phyloP scores from a whole-genome alignment of 2,329 filamentous ascomycete genomes.

The Penicillium sp. region DNA sequence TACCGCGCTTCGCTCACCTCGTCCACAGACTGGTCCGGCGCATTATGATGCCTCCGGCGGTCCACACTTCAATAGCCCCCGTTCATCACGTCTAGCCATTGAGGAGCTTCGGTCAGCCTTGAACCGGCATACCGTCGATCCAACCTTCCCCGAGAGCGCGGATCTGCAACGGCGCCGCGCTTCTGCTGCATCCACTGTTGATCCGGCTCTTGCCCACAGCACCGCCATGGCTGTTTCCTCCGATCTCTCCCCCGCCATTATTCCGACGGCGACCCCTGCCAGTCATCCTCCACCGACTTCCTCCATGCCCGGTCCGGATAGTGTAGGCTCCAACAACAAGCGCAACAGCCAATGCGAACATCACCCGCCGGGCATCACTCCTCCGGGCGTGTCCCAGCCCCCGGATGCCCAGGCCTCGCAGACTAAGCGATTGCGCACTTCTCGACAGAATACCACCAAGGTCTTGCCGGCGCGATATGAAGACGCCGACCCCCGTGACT shows the following conservation, averaged over 20 bases:
- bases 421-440: slow-evolving; percentile 45
- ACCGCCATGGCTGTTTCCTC: slow-evolving; percentile 18
- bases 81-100: slow-evolving; percentile 35
- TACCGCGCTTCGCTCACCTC: slow-evolving; percentile 32
- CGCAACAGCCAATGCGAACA: slow-evolving; percentile 30
- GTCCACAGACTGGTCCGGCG: slow-evolving; percentile 16
- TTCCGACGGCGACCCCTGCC: slow-evolving; percentile 13
- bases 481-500: slow-evolving; percentile 71
- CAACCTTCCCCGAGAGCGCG: slow-evolving; percentile 30
- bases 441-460: slow-evolving; percentile 47
- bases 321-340: slow-evolving; percentile 32
- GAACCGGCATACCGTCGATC: slow-evolving; percentile 36
- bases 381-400: slow-evolving; percentile 16
- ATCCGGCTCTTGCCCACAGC: slow-evolving; percentile 6
- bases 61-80: slow-evolving; percentile 30
- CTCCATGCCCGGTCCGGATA: slow-evolving; percentile 29
- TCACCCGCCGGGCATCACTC: slow-evolving; percentile 19
- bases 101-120: slow-evolving; percentile 39
- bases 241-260: slow-evolving; percentile 12
- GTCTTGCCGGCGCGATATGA: slow-evolving; percentile 66
- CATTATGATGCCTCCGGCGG: slow-evolving; percentile 31
- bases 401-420: slow-evolving; percentile 30
- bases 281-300: slow-evolving; percentile 17
- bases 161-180: slow-evolving; percentile 32
- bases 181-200: slow-evolving; percentile 22